phyloP scores from a whole-genome alignment of 2,329 filamentous ascomycete species.

The Verticillium nubilum region DNA sequence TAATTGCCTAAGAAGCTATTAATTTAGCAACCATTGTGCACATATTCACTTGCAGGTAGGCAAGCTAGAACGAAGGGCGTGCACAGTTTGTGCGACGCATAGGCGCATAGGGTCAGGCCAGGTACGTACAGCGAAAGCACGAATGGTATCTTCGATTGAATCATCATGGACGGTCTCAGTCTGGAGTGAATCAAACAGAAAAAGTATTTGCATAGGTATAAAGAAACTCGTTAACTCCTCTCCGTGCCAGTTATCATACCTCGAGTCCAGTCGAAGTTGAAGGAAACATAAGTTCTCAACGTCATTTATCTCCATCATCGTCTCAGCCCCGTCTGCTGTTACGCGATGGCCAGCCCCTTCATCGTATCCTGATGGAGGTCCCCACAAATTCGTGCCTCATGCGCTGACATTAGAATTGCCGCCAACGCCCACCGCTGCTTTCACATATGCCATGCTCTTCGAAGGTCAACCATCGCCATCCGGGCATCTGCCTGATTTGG shows the following conservation, averaged over 20 bases:
- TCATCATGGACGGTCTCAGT: too few species aligned
- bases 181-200: too few species aligned
- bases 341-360: not conserved
- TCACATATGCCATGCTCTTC: not conserved
- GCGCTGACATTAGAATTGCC: not conserved
- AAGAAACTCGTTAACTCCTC: not conserved
- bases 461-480: not conserved
- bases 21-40: too few species aligned
- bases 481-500: not conserved
- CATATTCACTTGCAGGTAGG: too few species aligned
- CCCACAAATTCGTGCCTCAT: not conserved
- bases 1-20: too few species aligned
- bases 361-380: not conserved
- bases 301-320: not conserved
- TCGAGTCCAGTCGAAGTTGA: not conserved
- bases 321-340: not conserved
- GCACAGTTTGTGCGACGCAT: too few species aligned
- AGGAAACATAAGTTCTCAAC: not conserved
- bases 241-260: not conserved
- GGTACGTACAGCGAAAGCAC: too few species aligned
- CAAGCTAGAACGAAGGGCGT: too few species aligned
- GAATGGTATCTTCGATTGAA: too few species aligned
- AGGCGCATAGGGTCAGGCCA: too few species aligned
- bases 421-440: not conserved
- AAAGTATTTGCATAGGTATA: not conserved